Conservation (phyloP, 2,329 filamentous ascomycete genomes). For the Beauveria caledonica region DNA sequence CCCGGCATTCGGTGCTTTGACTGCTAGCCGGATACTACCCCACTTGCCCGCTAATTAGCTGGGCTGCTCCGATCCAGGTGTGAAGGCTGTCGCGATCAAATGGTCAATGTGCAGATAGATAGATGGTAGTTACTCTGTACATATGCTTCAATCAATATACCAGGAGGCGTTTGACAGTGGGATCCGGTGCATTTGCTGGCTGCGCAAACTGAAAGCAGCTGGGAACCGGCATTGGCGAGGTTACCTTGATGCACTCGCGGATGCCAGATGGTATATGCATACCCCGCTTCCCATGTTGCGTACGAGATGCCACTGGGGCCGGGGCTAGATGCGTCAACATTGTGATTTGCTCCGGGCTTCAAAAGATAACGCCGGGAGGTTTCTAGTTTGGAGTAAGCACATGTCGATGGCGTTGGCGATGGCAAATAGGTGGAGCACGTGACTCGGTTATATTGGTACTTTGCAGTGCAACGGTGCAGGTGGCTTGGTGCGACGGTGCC, state of each 20-base stretch:
- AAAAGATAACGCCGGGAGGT: neutral
- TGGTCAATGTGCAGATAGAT: neutral
- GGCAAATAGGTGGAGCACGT: neutral
- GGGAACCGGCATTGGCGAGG: neutral
- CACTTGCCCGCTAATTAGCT: conserved; percentile 1
- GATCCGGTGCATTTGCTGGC: no score
- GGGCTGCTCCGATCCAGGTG: neutral
- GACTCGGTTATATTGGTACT: neutral
- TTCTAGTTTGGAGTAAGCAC: neutral
- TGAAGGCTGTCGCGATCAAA: neutral
- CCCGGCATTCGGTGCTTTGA: neutral
- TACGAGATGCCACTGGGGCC: neutral
- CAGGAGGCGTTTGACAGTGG: no score
- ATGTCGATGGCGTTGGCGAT: neutral
- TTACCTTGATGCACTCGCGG: no score
- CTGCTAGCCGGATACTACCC: neutral
- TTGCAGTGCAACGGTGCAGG: neutral
- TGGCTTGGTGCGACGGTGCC: neutral
- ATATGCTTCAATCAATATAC: neutral
- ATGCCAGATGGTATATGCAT: neutral
- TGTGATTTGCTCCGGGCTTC: neutral
- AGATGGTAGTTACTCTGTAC: neutral
- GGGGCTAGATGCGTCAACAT: neutral
- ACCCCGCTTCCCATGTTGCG: neutral
- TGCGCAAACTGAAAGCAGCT: neutral